A percentile compares a stretch with the other conserved stretches of the same genome.
Conservation (phyloP, 768 basidiomycete species). For the Strobilomyces dryophilus region DNA sequence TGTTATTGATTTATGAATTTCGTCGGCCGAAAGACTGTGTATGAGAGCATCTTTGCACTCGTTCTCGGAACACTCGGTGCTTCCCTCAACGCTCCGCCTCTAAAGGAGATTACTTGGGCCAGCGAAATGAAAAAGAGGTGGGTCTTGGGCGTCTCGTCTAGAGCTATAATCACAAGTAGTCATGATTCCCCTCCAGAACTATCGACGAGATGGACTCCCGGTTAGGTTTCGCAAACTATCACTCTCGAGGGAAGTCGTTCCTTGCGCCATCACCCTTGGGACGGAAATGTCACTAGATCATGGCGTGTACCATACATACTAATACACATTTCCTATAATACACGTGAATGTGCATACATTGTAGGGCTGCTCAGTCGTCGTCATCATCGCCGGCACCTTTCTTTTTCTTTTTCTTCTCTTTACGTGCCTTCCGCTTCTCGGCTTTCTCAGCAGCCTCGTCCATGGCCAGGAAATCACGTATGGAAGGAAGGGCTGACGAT, state of each 20-base stretch:
- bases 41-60: conserved; percentile 62
- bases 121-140: conserved; percentile 85
- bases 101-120: conserved; percentile 85
- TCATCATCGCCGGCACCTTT: conserved; percentile 26
- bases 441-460: conserved; percentile 62
- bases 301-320: no score
- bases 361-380: conserved; percentile 26
- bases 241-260: conserved; percentile 48
- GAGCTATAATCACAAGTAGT: not conserved
- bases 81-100: conserved; percentile 57
- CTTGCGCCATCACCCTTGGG: conserved; percentile 16
- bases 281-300: conserved; percentile 1
- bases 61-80: conserved; percentile 71
- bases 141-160: conserved; percentile 17
- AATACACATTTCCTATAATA: conserved; percentile 3
- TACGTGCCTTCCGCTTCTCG: conserved; percentile 67
- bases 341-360: not conserved
- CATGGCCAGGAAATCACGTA: conserved; percentile 76
- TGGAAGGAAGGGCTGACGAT: conserved; percentile 79
- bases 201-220: conserved; percentile 77
- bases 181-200: conserved; percentile 38
- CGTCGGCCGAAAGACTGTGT: conserved; percentile 46
- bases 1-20: not conserved
- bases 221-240: conserved; percentile 56
- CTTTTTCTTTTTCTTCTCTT: conserved; percentile 58